These are phyloP conservation scores for Carex arenaria DNA, from an alignment of 202 grass and related monocot species.

Conservation along the genomic window DNA sequence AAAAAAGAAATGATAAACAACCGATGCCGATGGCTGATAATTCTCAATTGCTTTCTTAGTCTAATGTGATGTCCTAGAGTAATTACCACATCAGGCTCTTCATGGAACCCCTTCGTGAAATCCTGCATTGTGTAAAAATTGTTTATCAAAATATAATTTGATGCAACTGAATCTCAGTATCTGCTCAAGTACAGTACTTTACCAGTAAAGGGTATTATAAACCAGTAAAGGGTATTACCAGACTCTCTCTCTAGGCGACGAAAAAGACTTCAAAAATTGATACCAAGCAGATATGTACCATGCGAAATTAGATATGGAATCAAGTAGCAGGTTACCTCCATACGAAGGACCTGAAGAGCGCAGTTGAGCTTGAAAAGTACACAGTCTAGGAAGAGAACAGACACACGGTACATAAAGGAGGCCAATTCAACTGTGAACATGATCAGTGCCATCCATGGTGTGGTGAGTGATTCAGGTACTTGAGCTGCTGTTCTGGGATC, in stretches of 20 bases:
- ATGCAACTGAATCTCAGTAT: background rate
- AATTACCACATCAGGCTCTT: slow-evolving; percentile 47
- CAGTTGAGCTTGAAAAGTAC: slow-evolving; percentile 76
- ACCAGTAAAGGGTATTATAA: background rate
- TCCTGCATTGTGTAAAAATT: slow-evolving; percentile 18
- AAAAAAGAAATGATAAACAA: slow-evolving; percentile 66
- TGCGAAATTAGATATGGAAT: slow-evolving; percentile 1
- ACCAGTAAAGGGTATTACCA: background rate
- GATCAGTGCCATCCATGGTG: slow-evolving; percentile 24
- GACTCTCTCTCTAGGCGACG: background rate
- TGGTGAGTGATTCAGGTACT: background rate
- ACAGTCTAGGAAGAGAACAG: slow-evolving; percentile 64
- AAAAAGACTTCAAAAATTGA: background rate
- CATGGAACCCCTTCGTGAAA: slow-evolving; percentile 51
- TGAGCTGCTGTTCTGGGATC: background rate
- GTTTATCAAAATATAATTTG: background rate
- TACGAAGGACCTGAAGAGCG: slow-evolving; percentile 75
- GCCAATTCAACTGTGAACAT: slow-evolving; percentile 60
- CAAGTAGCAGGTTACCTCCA: slow-evolving; percentile 24
- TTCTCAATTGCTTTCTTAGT: slow-evolving; percentile 52
- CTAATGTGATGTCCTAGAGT: slow-evolving; percentile 59
- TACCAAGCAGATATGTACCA: background rate
- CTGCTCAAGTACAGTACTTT: background rate
- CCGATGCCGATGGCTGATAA: slow-evolving; percentile 74
- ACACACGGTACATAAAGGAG: slow-evolving; percentile 73